phyloP scores from a whole-genome alignment of 768 basidiomycete genomes.

The Xerocomellus amylosporus region DNA sequence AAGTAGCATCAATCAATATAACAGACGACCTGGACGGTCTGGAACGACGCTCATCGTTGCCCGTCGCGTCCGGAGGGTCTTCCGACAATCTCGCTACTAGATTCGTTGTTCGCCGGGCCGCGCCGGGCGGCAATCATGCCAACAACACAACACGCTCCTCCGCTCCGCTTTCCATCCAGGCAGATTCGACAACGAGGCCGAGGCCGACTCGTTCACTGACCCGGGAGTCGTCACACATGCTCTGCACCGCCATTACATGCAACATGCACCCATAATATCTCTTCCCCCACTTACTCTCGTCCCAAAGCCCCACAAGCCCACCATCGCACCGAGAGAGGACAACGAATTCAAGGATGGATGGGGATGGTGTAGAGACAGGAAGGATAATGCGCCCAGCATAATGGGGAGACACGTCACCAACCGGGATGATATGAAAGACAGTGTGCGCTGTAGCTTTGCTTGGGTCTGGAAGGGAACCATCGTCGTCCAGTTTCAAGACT shows the following conservation, averaged over 20 bases:
- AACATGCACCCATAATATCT: conserved; percentile 11
- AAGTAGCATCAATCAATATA: too few relatives aligned
- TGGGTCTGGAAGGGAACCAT: neutral
- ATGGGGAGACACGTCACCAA: neutral
- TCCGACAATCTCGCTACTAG: too few relatives aligned
- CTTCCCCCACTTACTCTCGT: conserved; percentile 11
- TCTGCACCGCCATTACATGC: conserved; percentile 22
- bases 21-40: too few relatives aligned
- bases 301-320: conserved; percentile 1
- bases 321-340: conserved; percentile 16
- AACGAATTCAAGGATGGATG: conserved; percentile 13
- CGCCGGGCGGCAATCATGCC: conserved; percentile 6
- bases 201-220: conserved; percentile 22
- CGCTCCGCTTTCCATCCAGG: conserved; percentile 14
- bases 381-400: conserved; percentile 18
- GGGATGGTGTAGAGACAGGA: conserved; percentile 8
- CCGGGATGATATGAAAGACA: conserved; percentile 12
- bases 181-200: conserved; percentile 17
- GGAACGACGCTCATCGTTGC: too few relatives aligned
- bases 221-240: neutral
- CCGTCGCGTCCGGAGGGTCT: too few relatives aligned
- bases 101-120: too few relatives aligned
- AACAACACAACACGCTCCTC: conserved; percentile 9
- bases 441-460: neutral
- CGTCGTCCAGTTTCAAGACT: conserved; percentile 4